phyloP scores from a whole-genome alignment of 1,284 basidiomycete species.

The Ceratobasidium sp. region DNA sequence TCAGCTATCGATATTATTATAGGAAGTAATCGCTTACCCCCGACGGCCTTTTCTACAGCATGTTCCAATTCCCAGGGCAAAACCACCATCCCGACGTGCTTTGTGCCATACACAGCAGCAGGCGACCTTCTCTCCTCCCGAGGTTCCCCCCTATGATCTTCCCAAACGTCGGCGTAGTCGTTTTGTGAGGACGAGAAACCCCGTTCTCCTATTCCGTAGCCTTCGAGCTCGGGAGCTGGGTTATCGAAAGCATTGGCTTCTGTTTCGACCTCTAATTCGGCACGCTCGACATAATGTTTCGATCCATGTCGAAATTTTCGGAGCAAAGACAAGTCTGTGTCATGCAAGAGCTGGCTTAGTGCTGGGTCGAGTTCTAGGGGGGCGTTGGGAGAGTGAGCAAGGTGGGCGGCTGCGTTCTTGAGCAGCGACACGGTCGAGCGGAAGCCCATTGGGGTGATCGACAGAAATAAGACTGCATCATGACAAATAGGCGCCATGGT shows the following conservation, averaged over 20 bases:
- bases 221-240: constrained; percentile 36
- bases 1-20: constrained; percentile 55
- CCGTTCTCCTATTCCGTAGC: constrained; percentile 27
- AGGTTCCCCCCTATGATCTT: constrained; percentile 44
- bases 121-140: constrained; percentile 72
- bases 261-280: constrained; percentile 28
- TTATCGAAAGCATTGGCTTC: constrained; percentile 13
- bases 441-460: constrained; percentile 20
- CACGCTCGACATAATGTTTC: constrained; percentile 24
- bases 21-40: constrained; percentile 51
- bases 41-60: constrained; percentile 49
- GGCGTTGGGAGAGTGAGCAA: constrained; percentile 29
- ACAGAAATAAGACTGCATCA: background rate
- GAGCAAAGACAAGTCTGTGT: constrained; percentile 40
- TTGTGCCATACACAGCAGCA: constrained; percentile 79
- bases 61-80: constrained; percentile 68
- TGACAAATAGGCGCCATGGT: background rate
- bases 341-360: constrained; percentile 40
- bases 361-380: constrained; percentile 43
- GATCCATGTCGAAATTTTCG: constrained; percentile 37
- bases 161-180: constrained; percentile 47
- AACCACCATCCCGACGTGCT: constrained; percentile 70
- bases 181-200: background rate
- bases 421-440: constrained; percentile 19
- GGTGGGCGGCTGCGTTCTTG: constrained; percentile 10